Conservation (phyloP, 2,329 filamentous ascomycete genomes). For the Aspergillus sp. region DNA sequence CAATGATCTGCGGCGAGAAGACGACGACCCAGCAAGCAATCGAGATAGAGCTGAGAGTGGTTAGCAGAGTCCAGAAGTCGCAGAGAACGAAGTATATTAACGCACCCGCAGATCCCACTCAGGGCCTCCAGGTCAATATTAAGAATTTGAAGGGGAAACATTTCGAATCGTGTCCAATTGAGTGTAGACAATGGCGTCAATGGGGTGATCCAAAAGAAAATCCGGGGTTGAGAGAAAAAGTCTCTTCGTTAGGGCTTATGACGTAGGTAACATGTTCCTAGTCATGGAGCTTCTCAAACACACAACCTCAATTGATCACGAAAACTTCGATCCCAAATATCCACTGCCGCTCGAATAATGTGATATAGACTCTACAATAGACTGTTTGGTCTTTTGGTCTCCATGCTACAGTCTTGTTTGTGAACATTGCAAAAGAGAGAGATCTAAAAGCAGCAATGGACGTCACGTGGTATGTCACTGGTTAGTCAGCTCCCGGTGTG, state of each 20-base stretch:
- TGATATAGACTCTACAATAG: background rate
- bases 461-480: background rate
- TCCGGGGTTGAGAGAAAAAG: slow-evolving; percentile 7
- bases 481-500: background rate
- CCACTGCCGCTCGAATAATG: background rate
- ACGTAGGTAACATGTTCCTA: slow-evolving; percentile 10
- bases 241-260: slow-evolving; percentile 13
- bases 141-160: slow-evolving; percentile 41
- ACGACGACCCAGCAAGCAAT: slow-evolving; percentile 98
- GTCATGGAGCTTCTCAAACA: slow-evolving; percentile 12
- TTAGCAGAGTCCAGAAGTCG: slow-evolving; percentile 1
- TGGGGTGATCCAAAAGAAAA: background rate
- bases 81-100: background rate
- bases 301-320: background rate
- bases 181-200: background rate
- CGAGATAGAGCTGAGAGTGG: slow-evolving; percentile 71
- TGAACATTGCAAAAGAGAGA: background rate
- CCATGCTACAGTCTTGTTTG: background rate
- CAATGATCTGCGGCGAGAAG: slow-evolving; percentile 94
- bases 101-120: slow-evolving; percentile 84
- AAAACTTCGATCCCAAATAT: background rate
- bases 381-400: background rate
- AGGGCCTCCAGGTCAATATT: slow-evolving; percentile 86
- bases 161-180: slow-evolving; percentile 14
- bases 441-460: background rate